Conservation (phyloP, 208 protist genomes). For the Crithidia brevicula region DNA sequence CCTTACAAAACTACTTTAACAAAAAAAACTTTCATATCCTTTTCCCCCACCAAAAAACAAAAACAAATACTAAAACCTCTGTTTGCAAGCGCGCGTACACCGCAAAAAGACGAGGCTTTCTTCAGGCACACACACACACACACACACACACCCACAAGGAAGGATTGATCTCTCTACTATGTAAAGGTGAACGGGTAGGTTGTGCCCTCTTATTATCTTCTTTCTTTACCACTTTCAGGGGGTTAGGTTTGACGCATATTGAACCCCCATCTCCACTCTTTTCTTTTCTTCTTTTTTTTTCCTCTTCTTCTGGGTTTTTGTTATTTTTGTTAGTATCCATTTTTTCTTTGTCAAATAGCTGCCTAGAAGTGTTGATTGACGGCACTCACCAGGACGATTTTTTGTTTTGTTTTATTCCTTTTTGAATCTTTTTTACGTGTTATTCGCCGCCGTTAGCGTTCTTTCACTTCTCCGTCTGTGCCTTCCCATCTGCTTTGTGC, state of each 20-base stretch:
- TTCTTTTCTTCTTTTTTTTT: constrained; percentile 22
- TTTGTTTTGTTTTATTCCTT: background rate
- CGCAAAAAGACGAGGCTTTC: too few relatives aligned
- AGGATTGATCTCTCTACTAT: background rate
- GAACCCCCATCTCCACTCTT: background rate
- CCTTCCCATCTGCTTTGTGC: too few relatives aligned
- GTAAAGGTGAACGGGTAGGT: too few relatives aligned
- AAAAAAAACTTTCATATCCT: too few relatives aligned
- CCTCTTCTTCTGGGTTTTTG: constrained; percentile 15
- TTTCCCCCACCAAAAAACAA: background rate
- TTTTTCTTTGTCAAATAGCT: background rate
- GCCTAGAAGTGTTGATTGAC: too few relatives aligned
- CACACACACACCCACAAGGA: background rate
- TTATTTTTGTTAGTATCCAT: background rate
- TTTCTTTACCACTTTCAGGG: constrained; percentile 10
- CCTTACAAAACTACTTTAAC: too few relatives aligned
- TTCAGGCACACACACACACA: constrained; percentile 1
- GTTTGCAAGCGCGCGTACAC: too few relatives aligned
- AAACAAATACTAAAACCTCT: too few relatives aligned
- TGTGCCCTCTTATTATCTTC: background rate
- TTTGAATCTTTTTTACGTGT: constrained; percentile 8
- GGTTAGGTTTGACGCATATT: background rate
- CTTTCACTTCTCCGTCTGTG: constrained; percentile 1
- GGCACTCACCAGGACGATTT: too few relatives aligned
- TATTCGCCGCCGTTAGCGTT: background rate